Base-by-base conservation (phyloP, 1,139 yeast genomes). In the Magnusiomyces starmeri region DNA sequence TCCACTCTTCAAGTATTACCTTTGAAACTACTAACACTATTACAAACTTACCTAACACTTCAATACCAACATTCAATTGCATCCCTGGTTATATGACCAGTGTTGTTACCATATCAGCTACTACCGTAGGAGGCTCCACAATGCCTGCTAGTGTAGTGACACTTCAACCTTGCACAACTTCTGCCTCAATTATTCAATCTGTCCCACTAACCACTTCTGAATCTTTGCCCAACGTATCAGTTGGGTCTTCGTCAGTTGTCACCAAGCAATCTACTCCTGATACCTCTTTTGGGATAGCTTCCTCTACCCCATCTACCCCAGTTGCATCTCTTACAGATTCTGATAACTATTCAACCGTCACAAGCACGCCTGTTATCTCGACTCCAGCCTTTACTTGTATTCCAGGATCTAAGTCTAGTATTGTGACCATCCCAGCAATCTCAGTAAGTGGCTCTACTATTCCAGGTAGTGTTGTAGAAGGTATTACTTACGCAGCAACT, bases 281-380 rank as follows among this genome's bases (percentile, higher is more conserved):
- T 32, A 32, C n/a, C 12, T 14, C 18, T 18, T 10, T 18, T 10
- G 12, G 18, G 4, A 32, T 32, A 4, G 12, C n/a, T 32, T 32
- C 37, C 4, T 6, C 37, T 10, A 32, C 12, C 4, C 6, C n/a
- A n/a, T 32, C 37, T 32, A 10, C 12, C 37, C 12, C 37, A 8
- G 32, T 7, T 27, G 32, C 32, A 12, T 27, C 32, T 6, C 56
- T 64, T 57, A 52, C 63, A 62, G 65, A 65, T 65, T 59, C 61
- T 51, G 24, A 55, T 39, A 40, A 52, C 49, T 50, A 34, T 27
- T 43, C 48, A 37, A 51, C 46, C 24, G 34, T 43, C 14, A 34
- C 48, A 14, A 45, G 39, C 22, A 41, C 54, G 20, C 39, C 45
- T 2, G 41, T 43, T 16, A 37, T 45, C 12, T 20, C 43, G 3